phyloP scores from a whole-genome alignment of 139 green algal species.

The Chlorella sp. region DNA sequence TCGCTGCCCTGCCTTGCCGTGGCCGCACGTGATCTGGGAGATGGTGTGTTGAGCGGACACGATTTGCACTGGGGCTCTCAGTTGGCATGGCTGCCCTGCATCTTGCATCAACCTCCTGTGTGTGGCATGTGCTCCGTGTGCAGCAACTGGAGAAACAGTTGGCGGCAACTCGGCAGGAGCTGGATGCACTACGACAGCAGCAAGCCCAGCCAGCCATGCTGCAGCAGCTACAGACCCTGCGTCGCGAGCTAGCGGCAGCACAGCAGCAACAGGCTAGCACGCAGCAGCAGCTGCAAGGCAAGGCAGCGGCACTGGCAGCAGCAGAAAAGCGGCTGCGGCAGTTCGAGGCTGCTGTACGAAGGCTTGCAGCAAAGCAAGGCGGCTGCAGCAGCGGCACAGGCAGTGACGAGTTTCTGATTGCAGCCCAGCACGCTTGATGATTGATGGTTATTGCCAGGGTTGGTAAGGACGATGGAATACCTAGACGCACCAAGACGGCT shows the following conservation, averaged over 20 bases:
- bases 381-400: too few relatives aligned
- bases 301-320: neutral
- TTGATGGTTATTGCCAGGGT: too few relatives aligned
- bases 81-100: neutral
- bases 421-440: too few relatives aligned
- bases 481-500: too few relatives aligned
- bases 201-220: neutral
- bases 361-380: too few relatives aligned
- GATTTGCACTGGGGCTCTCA: too few relatives aligned
- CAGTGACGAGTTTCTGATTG: too few relatives aligned
- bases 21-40: too few relatives aligned
- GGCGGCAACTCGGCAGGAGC: neutral
- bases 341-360: neutral
- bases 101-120: neutral
- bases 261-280: slow-evolving; percentile 7
- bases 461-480: too few relatives aligned
- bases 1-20: too few relatives aligned
- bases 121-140: neutral
- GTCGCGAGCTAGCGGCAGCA: neutral
- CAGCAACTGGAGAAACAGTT: slow-evolving; percentile 33
- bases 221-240: neutral
- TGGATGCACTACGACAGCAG: neutral
- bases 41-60: too few relatives aligned
- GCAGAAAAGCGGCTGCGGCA: slow-evolving; percentile 17
- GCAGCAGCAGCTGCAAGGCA: slow-evolving; percentile 4